Conservation (phyloP, 495 filamentous ascomycete genomes). For the Talaromyces nanjingensis region DNA sequence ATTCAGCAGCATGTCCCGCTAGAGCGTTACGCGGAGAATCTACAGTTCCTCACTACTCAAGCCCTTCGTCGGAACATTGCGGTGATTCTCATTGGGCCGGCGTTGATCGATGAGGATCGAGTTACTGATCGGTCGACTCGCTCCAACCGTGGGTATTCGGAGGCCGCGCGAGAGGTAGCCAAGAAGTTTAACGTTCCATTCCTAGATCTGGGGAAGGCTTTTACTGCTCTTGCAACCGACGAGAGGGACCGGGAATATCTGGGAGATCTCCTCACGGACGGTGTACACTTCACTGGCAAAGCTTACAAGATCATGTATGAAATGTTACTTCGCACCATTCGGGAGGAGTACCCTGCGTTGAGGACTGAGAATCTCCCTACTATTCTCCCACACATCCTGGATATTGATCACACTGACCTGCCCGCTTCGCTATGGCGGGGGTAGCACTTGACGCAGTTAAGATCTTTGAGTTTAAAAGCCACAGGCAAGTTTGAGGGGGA, state of each 20-base stretch:
- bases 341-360: background rate
- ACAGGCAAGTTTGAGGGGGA: too few species aligned
- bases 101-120: conserved; percentile 72
- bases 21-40: conserved; percentile 60
- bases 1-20: conserved; percentile 62
- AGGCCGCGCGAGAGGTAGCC: too few species aligned
- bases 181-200: too few species aligned
- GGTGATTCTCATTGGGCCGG: conserved; percentile 69
- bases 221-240: too few species aligned
- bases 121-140: conserved; percentile 23
- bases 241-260: conserved; percentile 20
- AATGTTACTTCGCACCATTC: background rate
- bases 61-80: conserved; percentile 53
- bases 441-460: too few species aligned
- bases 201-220: too few species aligned
- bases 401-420: background rate
- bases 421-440: background rate
- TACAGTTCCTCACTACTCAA: conserved; percentile 49
- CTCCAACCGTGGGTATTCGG: too few species aligned
- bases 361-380: background rate
- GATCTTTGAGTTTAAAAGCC: too few species aligned
- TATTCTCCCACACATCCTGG: background rate
- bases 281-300: conserved; percentile 15
- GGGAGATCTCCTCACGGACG: conserved; percentile 48
- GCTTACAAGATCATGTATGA: background rate